Percentiles rank a stretch among this genome's conserved stretches.
Evolutionary conservation across 768 basidiomycete species (phyloP).

Genomic region (Tulasnella calospora): DNA sequence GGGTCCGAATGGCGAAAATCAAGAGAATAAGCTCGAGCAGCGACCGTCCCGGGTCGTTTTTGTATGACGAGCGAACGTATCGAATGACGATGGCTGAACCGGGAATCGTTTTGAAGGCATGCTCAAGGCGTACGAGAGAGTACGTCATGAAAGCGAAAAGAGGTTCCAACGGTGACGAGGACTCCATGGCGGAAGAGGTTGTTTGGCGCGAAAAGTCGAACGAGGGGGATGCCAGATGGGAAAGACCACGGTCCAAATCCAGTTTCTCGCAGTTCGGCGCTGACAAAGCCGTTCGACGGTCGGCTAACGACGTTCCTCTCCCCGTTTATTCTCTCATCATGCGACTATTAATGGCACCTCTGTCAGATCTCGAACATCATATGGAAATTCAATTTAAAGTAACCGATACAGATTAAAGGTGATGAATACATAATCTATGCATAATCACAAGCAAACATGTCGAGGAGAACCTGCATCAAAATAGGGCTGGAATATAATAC

Average conservation of each 20-base stretch:
- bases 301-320: neutral
- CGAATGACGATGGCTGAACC: conserved; percentile 80
- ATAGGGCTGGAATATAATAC: no score
- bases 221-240: neutral
- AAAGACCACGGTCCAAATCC: conserved; percentile 7
- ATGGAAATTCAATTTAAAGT: no score
- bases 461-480: no score
- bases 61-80: conserved; percentile 91
- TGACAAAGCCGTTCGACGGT: neutral
- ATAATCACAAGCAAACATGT: no score
- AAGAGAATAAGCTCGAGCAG: conserved; percentile 83
- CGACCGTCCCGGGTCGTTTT: conserved; percentile 91
- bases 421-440: no score
- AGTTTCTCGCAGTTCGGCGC: neutral
- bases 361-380: no score
- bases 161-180: conserved; percentile 42
- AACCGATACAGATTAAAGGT: no score
- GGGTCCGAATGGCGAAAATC: conserved; percentile 80
- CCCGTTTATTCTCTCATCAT: neutral
- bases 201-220: neutral
- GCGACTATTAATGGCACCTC: no score
- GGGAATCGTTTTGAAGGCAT: conserved; percentile 67
- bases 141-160: conserved; percentile 63
- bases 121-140: conserved; percentile 54
- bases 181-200: neutral